A percentile compares a stretch with the other conserved stretches of the same genome.
These are phyloP conservation scores for Cystobasidium pallidum DNA, from an alignment of 1,284 basidiomycete species.

Conservation along the genomic window DNA sequence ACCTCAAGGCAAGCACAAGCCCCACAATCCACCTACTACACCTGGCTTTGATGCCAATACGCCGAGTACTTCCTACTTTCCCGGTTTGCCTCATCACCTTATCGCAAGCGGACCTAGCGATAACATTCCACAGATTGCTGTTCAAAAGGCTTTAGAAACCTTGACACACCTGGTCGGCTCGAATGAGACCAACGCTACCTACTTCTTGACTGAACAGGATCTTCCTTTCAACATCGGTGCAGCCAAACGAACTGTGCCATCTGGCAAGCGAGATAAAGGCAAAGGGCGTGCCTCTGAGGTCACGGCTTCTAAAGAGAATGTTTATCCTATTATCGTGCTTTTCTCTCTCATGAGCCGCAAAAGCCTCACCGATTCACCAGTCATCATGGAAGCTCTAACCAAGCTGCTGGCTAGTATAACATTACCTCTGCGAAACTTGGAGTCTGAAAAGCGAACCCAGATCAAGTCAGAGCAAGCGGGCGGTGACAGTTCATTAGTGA, in stretches of 20 bases:
- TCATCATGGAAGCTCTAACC: conserved; percentile 89
- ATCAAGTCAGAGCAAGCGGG: conserved; percentile 59
- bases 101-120: conserved; percentile 61
- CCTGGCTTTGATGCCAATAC: conserved; percentile 34
- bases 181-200: conserved; percentile 80
- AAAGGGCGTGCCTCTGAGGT: conserved; percentile 68
- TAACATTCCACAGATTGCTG: conserved; percentile 84
- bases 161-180: conserved; percentile 79
- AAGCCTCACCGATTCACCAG: conserved; percentile 77
- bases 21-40: conserved; percentile 6
- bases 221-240: conserved; percentile 73
- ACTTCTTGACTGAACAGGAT: conserved; percentile 94
- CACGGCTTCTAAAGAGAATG: conserved; percentile 56
- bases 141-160: conserved; percentile 88
- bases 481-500: neutral
- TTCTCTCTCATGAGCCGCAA: conserved; percentile 83
- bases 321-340: conserved; percentile 86
- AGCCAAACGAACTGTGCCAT: conserved; percentile 60
- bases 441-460: conserved; percentile 53
- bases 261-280: conserved; percentile 58
- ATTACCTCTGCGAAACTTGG: conserved; percentile 66
- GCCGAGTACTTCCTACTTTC: conserved; percentile 58
- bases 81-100: conserved; percentile 8
- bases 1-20: conserved; percentile 7
- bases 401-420: conserved; percentile 82